Conservation (phyloP, 306 rosid species). For the Medicago lupulina region DNA sequence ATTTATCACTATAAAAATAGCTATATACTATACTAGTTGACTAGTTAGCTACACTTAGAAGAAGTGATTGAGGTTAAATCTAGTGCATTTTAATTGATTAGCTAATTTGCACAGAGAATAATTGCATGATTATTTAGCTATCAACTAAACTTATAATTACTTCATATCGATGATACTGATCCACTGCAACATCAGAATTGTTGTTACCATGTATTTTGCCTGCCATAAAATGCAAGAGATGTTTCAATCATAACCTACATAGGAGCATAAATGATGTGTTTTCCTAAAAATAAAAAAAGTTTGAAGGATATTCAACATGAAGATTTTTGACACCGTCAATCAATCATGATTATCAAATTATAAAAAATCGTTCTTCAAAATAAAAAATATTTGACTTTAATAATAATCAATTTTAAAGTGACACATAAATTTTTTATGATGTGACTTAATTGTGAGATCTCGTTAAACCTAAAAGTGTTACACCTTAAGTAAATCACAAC, state of each 20-base stretch:
- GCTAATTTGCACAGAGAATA: background rate
- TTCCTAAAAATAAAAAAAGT: too few relatives aligned
- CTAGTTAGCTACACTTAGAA: background rate
- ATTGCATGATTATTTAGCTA: background rate
- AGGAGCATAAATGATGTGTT: background rate
- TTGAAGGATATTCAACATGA: too few relatives aligned
- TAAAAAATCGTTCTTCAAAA: too few relatives aligned
- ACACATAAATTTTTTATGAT: too few relatives aligned
- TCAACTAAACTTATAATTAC: conserved; percentile 32
- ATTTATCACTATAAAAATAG: background rate
- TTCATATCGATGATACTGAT: conserved; percentile 66
- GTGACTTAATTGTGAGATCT: too few relatives aligned
- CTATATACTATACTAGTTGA: background rate
- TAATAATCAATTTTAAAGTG: too few relatives aligned
- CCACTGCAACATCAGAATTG: conserved; percentile 77
- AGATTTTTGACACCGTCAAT: too few relatives aligned
- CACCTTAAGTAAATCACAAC: too few relatives aligned
- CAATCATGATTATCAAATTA: too few relatives aligned
- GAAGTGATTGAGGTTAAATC: background rate
- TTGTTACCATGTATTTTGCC: conserved; percentile 56
- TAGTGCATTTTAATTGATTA: background rate
- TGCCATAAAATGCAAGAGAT: conserved; percentile 38
- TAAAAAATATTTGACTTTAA: too few relatives aligned
- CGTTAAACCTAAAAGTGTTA: too few relatives aligned
- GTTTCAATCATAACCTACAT: conserved; percentile 13